phyloP scores from a whole-genome alignment of 805 yeast genomes.

The Pichia paraexigua region DNA sequence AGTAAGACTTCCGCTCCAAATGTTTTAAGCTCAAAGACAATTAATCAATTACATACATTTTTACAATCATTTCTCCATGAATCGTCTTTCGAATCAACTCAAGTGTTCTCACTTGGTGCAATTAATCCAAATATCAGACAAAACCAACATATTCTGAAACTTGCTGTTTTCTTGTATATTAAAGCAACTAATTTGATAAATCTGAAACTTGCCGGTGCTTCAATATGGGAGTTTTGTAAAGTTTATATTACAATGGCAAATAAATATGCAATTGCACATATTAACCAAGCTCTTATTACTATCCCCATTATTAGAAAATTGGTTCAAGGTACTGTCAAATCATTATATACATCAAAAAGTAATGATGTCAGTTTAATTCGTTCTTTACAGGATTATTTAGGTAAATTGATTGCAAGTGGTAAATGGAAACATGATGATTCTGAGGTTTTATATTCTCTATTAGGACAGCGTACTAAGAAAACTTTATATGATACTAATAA shows the following conservation, averaged over 20 bases:
- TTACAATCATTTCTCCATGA: slow-evolving; percentile 52
- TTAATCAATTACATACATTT: slow-evolving; percentile 51
- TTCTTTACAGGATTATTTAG: slow-evolving; percentile 45
- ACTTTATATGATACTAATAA: slow-evolving; percentile 12
- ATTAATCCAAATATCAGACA: slow-evolving; percentile 59
- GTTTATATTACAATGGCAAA: slow-evolving; percentile 39
- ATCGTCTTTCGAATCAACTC: slow-evolving; percentile 51
- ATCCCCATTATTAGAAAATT: slow-evolving; percentile 39
- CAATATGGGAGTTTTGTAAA: slow-evolving; percentile 57
- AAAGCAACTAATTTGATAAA: slow-evolving; percentile 46
- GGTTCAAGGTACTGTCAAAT: slow-evolving; percentile 46
- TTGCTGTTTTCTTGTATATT: slow-evolving; percentile 42
- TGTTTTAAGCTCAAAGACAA: slow-evolving; percentile 42
- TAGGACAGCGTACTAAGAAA: slow-evolving; percentile 33
- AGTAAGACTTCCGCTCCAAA: slow-evolving; percentile 13
- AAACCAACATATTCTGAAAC: slow-evolving; percentile 42
- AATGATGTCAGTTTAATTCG: slow-evolving; percentile 39
- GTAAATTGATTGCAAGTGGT: slow-evolving; percentile 37
- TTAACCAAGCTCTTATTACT: slow-evolving; percentile 26
- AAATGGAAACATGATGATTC: slow-evolving; percentile 41
- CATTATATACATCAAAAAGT: slow-evolving; percentile 41
- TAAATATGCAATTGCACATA: slow-evolving; percentile 14
- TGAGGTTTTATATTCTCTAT: slow-evolving; percentile 35
- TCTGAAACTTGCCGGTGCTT: slow-evolving; percentile 49
- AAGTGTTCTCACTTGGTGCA: slow-evolving; percentile 61